A percentile compares a stretch with the other conserved stretches of the same genome.
Conservation (phyloP, 148 eudicot genomes). For the Gaultheria prostrata region DNA sequence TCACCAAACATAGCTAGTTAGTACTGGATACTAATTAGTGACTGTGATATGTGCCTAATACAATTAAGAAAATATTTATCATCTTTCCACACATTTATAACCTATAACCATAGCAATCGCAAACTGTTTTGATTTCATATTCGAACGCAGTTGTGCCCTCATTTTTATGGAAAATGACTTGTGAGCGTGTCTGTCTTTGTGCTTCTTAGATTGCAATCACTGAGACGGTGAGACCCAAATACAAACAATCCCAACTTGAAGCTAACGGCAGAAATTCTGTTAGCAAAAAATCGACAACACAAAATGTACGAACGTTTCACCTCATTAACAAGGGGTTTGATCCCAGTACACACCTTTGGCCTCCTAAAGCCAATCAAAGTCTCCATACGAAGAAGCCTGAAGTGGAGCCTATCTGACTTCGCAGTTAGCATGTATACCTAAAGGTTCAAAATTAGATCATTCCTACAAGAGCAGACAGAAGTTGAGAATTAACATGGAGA, state of each 20-base stretch:
- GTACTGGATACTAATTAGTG: neutral
- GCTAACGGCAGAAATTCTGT: neutral
- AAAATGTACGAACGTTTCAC: neutral
- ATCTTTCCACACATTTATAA: neutral
- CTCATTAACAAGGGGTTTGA: neutral
- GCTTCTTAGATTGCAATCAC: neutral
- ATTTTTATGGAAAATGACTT: neutral
- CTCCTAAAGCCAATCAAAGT: constrained; percentile 9
- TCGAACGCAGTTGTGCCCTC: neutral
- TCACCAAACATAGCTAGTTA: neutral
- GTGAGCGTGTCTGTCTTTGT: neutral
- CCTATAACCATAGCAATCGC: neutral
- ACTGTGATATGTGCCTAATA: neutral
- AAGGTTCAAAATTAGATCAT: neutral
- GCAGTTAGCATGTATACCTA: constrained; percentile 4
- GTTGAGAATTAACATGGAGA: neutral
- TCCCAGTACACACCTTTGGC: constrained; percentile 16
- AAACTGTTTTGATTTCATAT: neutral
- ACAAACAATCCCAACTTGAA: neutral
- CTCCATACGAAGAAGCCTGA: constrained; percentile 21
- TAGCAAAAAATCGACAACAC: neutral
- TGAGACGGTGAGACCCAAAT: neutral
- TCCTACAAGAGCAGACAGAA: neutral
- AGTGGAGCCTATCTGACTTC: constrained; percentile 11
- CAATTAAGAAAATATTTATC: neutral